phyloP scores from a whole-genome alignment of 495 filamentous ascomycete species.

The Penicillium waksmanii region DNA sequence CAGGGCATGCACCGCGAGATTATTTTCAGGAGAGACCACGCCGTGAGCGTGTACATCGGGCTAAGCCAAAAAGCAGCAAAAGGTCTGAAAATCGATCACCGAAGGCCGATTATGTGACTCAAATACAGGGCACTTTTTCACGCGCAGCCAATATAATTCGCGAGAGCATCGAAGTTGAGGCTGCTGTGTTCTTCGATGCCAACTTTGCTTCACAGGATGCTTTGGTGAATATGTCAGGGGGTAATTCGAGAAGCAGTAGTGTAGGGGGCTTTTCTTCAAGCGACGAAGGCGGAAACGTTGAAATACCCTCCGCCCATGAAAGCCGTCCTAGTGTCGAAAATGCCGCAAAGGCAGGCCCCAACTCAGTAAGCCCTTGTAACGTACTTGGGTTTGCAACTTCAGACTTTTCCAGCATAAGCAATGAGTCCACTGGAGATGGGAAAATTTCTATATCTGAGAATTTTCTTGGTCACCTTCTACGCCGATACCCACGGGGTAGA shows the following conservation, averaged over 20 bases:
- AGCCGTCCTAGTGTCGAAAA: not conserved
- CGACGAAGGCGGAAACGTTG: conserved; percentile 10
- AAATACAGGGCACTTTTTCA: conserved; percentile 23
- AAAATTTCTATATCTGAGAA: conserved; percentile 20
- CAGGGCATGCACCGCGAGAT: not conserved
- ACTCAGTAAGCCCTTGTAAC: conserved; percentile 15
- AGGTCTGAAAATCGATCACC: conserved; percentile 2
- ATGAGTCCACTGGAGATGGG: conserved; percentile 8
- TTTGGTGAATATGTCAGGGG: conserved; percentile 9
- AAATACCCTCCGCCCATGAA: not conserved
- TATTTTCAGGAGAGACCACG: not conserved
- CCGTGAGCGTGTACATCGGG: not conserved
- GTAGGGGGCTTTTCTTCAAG: conserved; percentile 16
- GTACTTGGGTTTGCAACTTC: conserved; percentile 27
- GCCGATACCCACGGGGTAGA: conserved; percentile 22
- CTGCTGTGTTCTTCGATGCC: conserved; percentile 53
- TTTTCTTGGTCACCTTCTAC: conserved; percentile 16
- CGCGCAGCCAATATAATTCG: conserved; percentile 53
- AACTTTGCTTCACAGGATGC: conserved; percentile 27
- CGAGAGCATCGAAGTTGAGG: conserved; percentile 54
- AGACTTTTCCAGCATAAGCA: conserved; percentile 17
- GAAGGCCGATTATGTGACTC: conserved; percentile 8
- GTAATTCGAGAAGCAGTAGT: conserved; percentile 20
- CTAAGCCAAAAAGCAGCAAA: not conserved
- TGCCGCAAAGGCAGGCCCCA: conserved; percentile 3